Evolutionary conservation across 2,329 filamentous ascomycete genomes (phyloP), one percentile per base, ranked within the genome.

Genomic region (Pseudogymnoascus sp.): DNA sequence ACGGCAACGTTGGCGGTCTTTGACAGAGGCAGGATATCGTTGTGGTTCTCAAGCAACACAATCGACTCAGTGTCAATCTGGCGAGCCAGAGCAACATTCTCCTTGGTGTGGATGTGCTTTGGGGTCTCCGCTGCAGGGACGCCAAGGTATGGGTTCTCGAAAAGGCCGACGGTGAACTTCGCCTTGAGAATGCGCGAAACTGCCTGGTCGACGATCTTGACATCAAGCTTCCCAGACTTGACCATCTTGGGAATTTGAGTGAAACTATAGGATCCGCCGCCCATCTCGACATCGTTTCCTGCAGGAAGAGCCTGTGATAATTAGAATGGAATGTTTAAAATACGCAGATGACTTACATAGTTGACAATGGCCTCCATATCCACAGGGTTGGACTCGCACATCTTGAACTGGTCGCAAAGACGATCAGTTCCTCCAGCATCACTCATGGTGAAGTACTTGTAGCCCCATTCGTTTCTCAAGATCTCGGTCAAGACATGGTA

Each of bases 11-110:
- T 85, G n/a, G 85, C 86, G 6, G 81, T 78, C 69, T 87, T 89
- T 64, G 78, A 75, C 25, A 92, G 76, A 1, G 88, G 88, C 6
- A 92, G 77, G 2, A 88, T 74, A 16, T 78, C 74, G 36, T 82
- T 79, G 4, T 81, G 76, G 64, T 97, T 96, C 75, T 96, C 95
- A 38, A 97, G 79, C 60, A 95, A 71, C 0, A 92, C 87, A 11
- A 87, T 89, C 12, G 89, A 90, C 70, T 95, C 90, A 0, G 86
- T 86, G 5, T 90, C 92, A 20, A 97, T 81, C 60, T 86, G 77
- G 22, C 90, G 85, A 2, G 90, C 90, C 0, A 94, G 73, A 7
- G 79, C 76, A 33, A 86, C 81, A 70, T 93, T 89, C 63, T 89
- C 81, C 1, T 79, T 83, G 1, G 82, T 88, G 68, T 90, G 84